Conservation (phyloP, 108 stramenopile species). For the Schizochytrium sp. region DNA sequence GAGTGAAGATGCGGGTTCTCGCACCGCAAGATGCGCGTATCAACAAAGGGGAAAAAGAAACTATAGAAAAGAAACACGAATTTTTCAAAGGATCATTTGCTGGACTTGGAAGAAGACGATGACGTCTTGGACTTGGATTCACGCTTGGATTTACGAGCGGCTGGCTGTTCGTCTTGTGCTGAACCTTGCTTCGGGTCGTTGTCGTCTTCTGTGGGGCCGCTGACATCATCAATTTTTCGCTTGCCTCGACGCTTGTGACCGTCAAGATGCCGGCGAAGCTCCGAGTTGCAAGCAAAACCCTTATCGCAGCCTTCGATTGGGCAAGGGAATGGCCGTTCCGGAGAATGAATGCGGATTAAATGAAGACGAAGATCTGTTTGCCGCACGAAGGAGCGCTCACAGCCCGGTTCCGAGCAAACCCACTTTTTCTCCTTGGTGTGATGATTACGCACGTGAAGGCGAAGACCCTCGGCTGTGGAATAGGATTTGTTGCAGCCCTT, state of each 20-base stretch:
- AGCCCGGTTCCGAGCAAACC: background rate
- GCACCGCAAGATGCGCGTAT: too few relatives aligned
- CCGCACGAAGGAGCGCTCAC: background rate
- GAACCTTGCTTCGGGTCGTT: background rate
- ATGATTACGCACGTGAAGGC: background rate
- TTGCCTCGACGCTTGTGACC: background rate
- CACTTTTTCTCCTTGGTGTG: background rate
- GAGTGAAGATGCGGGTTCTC: too few relatives aligned
- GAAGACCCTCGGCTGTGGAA: background rate
- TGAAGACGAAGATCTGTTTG: slow-evolving; percentile 15
- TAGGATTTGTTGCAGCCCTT: background rate
- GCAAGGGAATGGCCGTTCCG: background rate
- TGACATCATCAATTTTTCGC: background rate
- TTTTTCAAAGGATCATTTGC: too few relatives aligned
- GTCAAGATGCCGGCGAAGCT: background rate
- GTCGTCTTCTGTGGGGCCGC: background rate
- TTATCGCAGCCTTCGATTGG: background rate
- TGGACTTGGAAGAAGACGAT: too few relatives aligned
- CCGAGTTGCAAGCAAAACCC: background rate
- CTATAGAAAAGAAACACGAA: too few relatives aligned
- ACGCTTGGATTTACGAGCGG: background rate
- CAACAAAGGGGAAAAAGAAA: too few relatives aligned
- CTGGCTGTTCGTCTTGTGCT: background rate
- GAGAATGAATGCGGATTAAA: background rate
- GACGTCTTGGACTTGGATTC: background rate